Evolutionary conservation across 257 asterid species (phyloP).

Genomic region (Ilex asprella): DNA sequence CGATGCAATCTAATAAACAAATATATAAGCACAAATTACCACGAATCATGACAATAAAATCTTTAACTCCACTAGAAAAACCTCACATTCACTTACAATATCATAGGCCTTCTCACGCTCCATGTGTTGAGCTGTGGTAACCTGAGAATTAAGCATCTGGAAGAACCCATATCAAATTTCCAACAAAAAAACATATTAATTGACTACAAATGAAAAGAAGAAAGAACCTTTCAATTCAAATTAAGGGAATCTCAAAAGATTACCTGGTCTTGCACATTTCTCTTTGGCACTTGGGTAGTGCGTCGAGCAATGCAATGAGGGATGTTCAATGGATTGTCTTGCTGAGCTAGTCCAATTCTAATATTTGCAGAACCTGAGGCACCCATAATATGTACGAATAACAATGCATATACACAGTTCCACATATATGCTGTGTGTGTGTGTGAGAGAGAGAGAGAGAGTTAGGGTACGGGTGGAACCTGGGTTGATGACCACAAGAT

Average conservation of each 20-base stretch:
- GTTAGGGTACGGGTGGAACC: slow-evolving; percentile 29
- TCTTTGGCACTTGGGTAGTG: slow-evolving; percentile 59
- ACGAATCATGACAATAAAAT: not conserved
- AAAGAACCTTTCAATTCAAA: not conserved
- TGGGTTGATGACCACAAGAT: slow-evolving; percentile 92
- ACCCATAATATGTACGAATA: not conserved
- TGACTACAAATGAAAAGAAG: not conserved
- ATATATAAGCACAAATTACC: not conserved
- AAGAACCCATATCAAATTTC: slow-evolving; percentile 1
- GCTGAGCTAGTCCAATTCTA: slow-evolving; percentile 82
- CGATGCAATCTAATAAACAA: slow-evolving; percentile 63
- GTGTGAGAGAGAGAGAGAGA: not conserved
- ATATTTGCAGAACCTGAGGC: slow-evolving; percentile 60
- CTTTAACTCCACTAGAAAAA: not conserved
- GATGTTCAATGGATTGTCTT: slow-evolving; percentile 58
- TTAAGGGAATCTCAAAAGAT: not conserved
- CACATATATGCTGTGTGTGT: not conserved
- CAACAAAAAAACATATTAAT: not conserved
- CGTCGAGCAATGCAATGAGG: slow-evolving; percentile 93
- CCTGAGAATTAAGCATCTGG: slow-evolving; percentile 91
- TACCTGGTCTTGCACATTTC: slow-evolving; percentile 85
- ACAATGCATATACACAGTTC: not conserved
- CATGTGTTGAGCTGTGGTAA: slow-evolving; percentile 83
- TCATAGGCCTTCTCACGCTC: slow-evolving; percentile 98
- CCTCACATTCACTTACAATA: slow-evolving; percentile 44